These are phyloP conservation scores for Sphaerulina vaccinii DNA, from an alignment of 2,329 filamentous ascomycete genomes.

Conservation along the genomic window DNA sequence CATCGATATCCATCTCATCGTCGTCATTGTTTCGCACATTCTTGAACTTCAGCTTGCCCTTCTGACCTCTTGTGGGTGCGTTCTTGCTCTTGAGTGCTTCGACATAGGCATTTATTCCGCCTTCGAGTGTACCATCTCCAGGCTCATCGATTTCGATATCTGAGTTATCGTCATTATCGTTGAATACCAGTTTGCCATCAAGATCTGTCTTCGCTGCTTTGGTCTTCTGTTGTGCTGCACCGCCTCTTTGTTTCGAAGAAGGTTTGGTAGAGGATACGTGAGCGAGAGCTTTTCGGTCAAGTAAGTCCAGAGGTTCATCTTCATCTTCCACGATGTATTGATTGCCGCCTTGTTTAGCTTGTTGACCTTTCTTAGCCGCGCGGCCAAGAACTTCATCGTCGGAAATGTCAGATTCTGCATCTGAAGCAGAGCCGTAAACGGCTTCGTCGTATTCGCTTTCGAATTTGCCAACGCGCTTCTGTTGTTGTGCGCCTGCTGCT, in stretches of 20 bases:
- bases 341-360: constrained; percentile 54
- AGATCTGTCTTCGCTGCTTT: constrained; percentile 69
- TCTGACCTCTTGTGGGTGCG: constrained; percentile 57
- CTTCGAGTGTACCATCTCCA: constrained; percentile 45
- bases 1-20: constrained; percentile 49
- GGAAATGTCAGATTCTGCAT: constrained; percentile 59
- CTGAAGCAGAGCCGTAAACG: constrained; percentile 69
- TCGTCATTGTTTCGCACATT: constrained; percentile 43
- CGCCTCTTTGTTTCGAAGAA: constrained; percentile 56
- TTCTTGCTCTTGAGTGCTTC: constrained; percentile 60
- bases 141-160: constrained; percentile 50
- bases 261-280: constrained; percentile 93
- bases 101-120: constrained; percentile 60
- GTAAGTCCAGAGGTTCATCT: constrained; percentile 89
- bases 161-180: constrained; percentile 41
- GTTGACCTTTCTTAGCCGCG: constrained; percentile 53
- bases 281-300: constrained; percentile 83
- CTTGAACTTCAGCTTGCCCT: constrained; percentile 61
- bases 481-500: constrained; percentile 40
- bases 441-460: constrained; percentile 94
- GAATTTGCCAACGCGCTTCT: constrained; percentile 70
- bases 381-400: constrained; percentile 57
- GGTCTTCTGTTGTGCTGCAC: constrained; percentile 45
- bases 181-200: constrained; percentile 79
- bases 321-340: constrained; percentile 93